Evolutionary conservation across 129 eudicot genomes (phyloP), one percentile per base, ranked within the genome.

Genomic region (Deinandra increscens): DNA sequence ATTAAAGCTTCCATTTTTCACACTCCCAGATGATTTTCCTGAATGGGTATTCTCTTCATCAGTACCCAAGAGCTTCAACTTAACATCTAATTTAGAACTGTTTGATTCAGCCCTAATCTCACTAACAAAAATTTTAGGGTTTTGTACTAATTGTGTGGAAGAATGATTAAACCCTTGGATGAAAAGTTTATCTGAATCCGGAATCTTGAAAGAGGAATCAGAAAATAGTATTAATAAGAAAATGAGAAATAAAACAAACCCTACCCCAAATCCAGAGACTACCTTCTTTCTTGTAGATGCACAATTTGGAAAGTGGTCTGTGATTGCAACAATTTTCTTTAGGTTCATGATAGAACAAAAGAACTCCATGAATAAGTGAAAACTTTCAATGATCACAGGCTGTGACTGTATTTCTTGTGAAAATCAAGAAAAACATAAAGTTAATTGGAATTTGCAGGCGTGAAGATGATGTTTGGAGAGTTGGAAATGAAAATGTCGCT

Each of bases 211-310:
- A 12, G 83, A 76, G 14, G 74, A 14, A 79, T 79, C 76, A 18
- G 62, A 82, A 67, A 87, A 66, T 14, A 84, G 55, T 7, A 81
- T 45, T 74, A 71, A 78, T 4, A 84, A 53, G 22, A 82, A 31
- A 26, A 87, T 45, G 10, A 90, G 71, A 64, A 83, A 79, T 2
- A 78, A 60, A 38, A 81, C 22, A 45, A 83, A 33, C 46, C 87
- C 91, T 66, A 87, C 77, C 68, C 91, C 81, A 72, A 84, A 81
- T 20, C 88, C 85, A 60, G 91, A 82, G 82, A 86, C 73, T 43
- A 83, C 87, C 85, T 83, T 84, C 60, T 66, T 90, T 61, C 86
- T 85, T 10, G 83, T 60, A n/a, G 87, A 75, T 31, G 76, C 56
- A 72, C 74, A 79, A 67, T 59, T 34, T 9, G 89, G 77, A 51